Evolutionary conservation across 306 rosid genomes (phyloP), one percentile per base, ranked within the genome.

Genomic region (Prosopis cineraria): DNA sequence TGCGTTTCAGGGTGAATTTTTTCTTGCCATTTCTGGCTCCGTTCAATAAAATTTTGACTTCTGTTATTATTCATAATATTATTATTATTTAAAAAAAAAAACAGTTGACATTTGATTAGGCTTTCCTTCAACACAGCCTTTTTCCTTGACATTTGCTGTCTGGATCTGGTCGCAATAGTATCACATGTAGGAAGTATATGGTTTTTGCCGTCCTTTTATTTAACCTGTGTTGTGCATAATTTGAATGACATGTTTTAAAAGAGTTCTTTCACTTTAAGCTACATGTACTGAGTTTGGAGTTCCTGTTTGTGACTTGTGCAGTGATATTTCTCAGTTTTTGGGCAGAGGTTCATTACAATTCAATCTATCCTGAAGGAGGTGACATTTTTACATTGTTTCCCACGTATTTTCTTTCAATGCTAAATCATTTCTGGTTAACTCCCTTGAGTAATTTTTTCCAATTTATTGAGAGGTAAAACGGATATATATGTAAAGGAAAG

Each of bases 281-380:
- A 52, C 79, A 45, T 72, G 40, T 13, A 33, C 79, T 73, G 36
- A 83, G 73, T 45, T 12, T 76, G 22, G 50, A 64, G 1, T 45
- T 72, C 34, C 78, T 33, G 9, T 53, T 45, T 77, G 81, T 58
- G 56, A 80, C 76, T 71, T 68, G 30, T 92, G 97, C 98, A 94
- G 98, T 94, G 81, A 90, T 94, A 80, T 94, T 87, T 90, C 83
- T 94, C 85, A 94, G 98, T 93, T 94, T 94, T 84, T 94, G 98
- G 98, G 98, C 98, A 25, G 98, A 94, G 91, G 98, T 94, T 85
- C 98, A 94, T 86, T 94, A 94, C 87, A 94, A 94, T 85, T 86
- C 98, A 41, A 94, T 94, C 44, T 92, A 94, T 87, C 97, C 98
- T 0, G 90, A 94, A 88, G 97, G 92, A 94, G 98, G 98, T 94